Conservation (phyloP, 2,329 filamentous ascomycete genomes). For the Aspergillus neotritici region DNA sequence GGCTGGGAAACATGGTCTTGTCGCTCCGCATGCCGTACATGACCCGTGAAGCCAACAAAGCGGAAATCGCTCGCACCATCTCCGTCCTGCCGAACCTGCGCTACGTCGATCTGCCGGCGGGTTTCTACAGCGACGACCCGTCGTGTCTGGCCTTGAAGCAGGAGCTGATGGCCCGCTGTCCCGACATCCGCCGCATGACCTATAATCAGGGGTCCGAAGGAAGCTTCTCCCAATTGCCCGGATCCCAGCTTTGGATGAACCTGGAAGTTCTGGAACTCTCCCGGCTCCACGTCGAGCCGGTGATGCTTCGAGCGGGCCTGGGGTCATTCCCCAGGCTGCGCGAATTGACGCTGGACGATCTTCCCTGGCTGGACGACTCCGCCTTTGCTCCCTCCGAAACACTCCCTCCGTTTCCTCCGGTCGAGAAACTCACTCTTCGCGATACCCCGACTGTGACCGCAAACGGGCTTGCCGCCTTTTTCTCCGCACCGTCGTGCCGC, state of each 20-base stretch:
- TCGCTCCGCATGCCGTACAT: slow-evolving; percentile 91
- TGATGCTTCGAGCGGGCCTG: slow-evolving; percentile 61
- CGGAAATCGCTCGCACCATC: slow-evolving; percentile 77
- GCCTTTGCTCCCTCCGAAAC: slow-evolving; percentile 63
- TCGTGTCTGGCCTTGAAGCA: slow-evolving; percentile 70
- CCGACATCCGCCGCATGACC: slow-evolving; percentile 81
- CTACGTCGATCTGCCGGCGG: slow-evolving; percentile 87
- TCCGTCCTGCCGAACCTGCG: slow-evolving; percentile 77
- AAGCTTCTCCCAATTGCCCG: slow-evolving; percentile 63
- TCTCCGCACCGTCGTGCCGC: slow-evolving; percentile 57
- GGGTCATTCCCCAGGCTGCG: slow-evolving; percentile 61
- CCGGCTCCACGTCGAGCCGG: slow-evolving; percentile 32
- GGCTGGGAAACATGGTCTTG: slow-evolving; percentile 63
- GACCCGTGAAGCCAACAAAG: slow-evolving; percentile 80
- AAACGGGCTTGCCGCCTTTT: slow-evolving; percentile 63
- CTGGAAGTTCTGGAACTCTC: slow-evolving; percentile 39
- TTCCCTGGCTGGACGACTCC: slow-evolving; percentile 67
- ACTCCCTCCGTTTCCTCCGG: slow-evolving; percentile 65
- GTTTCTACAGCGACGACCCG: slow-evolving; percentile 75
- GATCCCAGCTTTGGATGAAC: slow-evolving; percentile 45
- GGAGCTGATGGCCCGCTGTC: slow-evolving; percentile 77
- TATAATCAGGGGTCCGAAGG: slow-evolving; percentile 74
- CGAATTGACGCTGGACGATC: slow-evolving; percentile 68
- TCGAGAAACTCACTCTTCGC: slow-evolving; percentile 68
- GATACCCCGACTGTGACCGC: slow-evolving; percentile 67